These are phyloP conservation scores for Blakeslea trispora DNA, from an alignment of 371 early-diverging fungal species.

Conservation along the genomic window DNA sequence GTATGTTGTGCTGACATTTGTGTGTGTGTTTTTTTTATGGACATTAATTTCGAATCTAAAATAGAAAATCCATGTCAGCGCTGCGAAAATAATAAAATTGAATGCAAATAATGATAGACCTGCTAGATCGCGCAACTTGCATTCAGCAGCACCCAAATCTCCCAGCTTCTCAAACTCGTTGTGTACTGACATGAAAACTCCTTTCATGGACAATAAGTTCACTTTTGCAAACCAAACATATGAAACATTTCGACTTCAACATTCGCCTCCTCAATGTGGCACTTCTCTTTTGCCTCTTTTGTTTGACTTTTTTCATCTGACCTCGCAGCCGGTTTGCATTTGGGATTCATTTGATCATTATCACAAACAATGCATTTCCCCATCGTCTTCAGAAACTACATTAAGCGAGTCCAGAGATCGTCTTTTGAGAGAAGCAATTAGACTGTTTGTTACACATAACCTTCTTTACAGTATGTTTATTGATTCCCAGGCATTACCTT, in stretches of 20 bases:
- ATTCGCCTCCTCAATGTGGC: constrained; percentile 10
- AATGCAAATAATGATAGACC: constrained; percentile 25
- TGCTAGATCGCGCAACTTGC: constrained; percentile 12
- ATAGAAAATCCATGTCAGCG: constrained; percentile 27
- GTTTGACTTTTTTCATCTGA: constrained; percentile 36
- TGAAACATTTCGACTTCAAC: constrained; percentile 11
- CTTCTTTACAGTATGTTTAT: constrained; percentile 37
- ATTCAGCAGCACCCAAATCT: not conserved
- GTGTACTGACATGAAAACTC: not conserved
- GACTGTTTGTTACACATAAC: constrained; percentile 27
- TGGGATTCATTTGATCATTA: constrained; percentile 24
- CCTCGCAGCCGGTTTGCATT: constrained; percentile 29
- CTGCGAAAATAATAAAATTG: constrained; percentile 22
- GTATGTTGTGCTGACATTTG: constrained; percentile 13
- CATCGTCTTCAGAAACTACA: not conserved
- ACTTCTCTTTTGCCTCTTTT: constrained; percentile 35
- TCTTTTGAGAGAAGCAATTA: constrained; percentile 12
- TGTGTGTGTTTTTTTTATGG: not conserved
- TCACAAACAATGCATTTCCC: constrained; percentile 6
- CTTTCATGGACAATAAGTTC: constrained; percentile 9
- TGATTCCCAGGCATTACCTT: constrained; percentile 12
- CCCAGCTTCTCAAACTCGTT: not conserved
- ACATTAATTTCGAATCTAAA: not conserved
- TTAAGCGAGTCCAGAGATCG: not conserved
- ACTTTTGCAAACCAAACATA: constrained; percentile 15